Base-by-base conservation (phyloP, 1,139 yeast genomes). In the Kodamaea ohmeri region DNA sequence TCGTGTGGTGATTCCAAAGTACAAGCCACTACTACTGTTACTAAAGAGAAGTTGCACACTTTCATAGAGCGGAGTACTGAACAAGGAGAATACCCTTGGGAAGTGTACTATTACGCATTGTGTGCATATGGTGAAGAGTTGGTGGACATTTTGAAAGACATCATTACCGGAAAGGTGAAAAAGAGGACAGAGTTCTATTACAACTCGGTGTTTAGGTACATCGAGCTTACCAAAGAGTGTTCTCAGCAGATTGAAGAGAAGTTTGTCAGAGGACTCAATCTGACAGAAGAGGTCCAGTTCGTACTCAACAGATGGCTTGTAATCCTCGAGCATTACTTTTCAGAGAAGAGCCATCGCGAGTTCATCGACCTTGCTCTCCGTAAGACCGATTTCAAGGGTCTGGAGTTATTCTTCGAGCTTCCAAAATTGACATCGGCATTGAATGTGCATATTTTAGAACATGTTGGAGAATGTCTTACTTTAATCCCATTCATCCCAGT, bases 291-390 rank as follows among this genome's bases (percentile, higher is more conserved):
- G 12, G 37, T 71, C 3, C 35, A 46, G 2, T 45, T 54, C 4
- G 42, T 71, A 0, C 64, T 79, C 38, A 47, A 52, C n/a, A 74
- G 87, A 52, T 83, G 87, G 87, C 50, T 70, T 21, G 69, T 80
- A 0, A 40, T 80, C 0, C 45, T 81, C 4, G 71, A 78, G 37
- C 13, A 21, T 36, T 44, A 3, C 48, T 55, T 36, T 65, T 73
- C 48, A 35, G 56, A 2, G 43, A 51, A 25, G 49, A 51, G 20
- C 36, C 49, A 36, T 28, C 51, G 40, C 15, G 31, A 25, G 5
- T 30, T 57, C 43, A 35, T 61, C 42, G 26, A 35, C 6, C 3
- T 36, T 2, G 35, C 48, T 2, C 48, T 51, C 37, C 29, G 40
- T 2, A 35, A 37, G 2, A 37, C 48, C 11, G 37, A 55, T 37